Percentiles rank a stretch among this genome's conserved stretches.
These are phyloP conservation scores for Chlorella sorokiniana DNA, from an alignment of 139 green algal species.

Conservation along the genomic window DNA sequence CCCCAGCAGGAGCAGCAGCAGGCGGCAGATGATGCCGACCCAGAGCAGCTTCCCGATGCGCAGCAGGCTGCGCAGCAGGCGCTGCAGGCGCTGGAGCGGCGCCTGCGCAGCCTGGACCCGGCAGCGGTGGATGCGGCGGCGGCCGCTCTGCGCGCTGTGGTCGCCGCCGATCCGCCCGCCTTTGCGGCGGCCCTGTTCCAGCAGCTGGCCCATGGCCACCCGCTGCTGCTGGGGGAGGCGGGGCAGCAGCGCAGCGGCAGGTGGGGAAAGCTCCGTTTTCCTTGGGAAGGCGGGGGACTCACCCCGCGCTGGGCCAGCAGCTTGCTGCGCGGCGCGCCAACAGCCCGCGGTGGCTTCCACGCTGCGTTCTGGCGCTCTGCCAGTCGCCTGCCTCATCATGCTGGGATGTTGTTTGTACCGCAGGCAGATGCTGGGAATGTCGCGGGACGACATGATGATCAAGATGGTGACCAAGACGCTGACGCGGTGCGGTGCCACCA, in stretches of 20 bases:
- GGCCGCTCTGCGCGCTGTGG: neutral
- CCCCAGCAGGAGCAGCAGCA: no score
- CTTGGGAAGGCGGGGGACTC: no score
- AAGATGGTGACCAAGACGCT: slow-evolving; percentile 32
- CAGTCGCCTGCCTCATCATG: neutral
- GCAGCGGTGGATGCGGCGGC: slow-evolving; percentile 10
- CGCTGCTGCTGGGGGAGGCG: slow-evolving; percentile 13
- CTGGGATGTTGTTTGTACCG: neutral
- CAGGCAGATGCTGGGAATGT: slow-evolving; percentile 38
- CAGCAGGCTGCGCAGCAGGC: neutral
- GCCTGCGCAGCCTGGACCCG: neutral
- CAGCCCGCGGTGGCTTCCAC: no score
- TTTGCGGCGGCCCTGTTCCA: slow-evolving; percentile 22
- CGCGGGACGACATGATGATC: slow-evolving; percentile 38
- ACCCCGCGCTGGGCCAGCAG: no score
- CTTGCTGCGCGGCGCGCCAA: no score
- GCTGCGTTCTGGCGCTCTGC: no score
- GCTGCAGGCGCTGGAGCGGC: neutral
- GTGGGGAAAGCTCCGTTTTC: slow-evolving; percentile 5
- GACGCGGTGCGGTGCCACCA: slow-evolving; percentile 33
- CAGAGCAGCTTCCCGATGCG: neutral
- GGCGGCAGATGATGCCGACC: neutral
- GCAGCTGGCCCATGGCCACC: slow-evolving; percentile 57
- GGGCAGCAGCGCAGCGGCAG: slow-evolving; percentile 33
- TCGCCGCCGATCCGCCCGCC: neutral